These are phyloP conservation scores for Lentinula lateritia DNA, from an alignment of 768 basidiomycete species.

Conservation along the genomic window DNA sequence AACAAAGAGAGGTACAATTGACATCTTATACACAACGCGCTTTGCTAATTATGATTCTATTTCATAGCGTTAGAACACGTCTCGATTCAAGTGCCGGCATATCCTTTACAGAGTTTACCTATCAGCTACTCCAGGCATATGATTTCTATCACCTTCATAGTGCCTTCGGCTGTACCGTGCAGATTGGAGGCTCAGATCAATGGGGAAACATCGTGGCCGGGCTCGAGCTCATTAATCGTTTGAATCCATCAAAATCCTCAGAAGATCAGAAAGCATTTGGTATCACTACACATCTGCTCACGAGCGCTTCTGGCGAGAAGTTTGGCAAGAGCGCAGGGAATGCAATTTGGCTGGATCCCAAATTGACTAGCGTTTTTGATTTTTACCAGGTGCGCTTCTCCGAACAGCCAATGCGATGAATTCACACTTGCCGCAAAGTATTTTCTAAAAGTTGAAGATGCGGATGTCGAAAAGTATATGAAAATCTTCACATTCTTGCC, in stretches of 20 bases:
- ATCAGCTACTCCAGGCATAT: slow-evolving; percentile 95
- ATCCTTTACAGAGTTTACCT: slow-evolving; percentile 98
- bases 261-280: slow-evolving; percentile 52
- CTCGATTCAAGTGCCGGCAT: slow-evolving; percentile 78
- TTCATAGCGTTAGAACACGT: slow-evolving; percentile 71
- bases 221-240: slow-evolving; percentile 79
- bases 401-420: neutral
- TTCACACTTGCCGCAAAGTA: slow-evolving; percentile 47
- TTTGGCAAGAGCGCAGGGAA: slow-evolving; percentile 98
- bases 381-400: slow-evolving; percentile 80
- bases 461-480: slow-evolving; percentile 74
- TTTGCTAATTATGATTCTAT: neutral
- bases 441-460: slow-evolving; percentile 78
- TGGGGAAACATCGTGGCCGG: slow-evolving; percentile 98
- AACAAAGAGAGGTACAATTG: slow-evolving; percentile 74
- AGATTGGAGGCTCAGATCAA: slow-evolving; percentile 96
- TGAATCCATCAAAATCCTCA: slow-evolving; percentile 23
- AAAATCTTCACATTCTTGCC: slow-evolving; percentile 79
- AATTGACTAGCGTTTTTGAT: slow-evolving; percentile 80
- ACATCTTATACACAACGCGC: neutral
- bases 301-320: slow-evolving; percentile 86
- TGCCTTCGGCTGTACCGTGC: slow-evolving; percentile 67
- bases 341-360: slow-evolving; percentile 83
- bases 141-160: slow-evolving; percentile 81
- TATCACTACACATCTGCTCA: slow-evolving; percentile 90